Evolutionary conservation across 768 basidiomycete genomes (phyloP).

Genomic region (Cubamyces lactineus): DNA sequence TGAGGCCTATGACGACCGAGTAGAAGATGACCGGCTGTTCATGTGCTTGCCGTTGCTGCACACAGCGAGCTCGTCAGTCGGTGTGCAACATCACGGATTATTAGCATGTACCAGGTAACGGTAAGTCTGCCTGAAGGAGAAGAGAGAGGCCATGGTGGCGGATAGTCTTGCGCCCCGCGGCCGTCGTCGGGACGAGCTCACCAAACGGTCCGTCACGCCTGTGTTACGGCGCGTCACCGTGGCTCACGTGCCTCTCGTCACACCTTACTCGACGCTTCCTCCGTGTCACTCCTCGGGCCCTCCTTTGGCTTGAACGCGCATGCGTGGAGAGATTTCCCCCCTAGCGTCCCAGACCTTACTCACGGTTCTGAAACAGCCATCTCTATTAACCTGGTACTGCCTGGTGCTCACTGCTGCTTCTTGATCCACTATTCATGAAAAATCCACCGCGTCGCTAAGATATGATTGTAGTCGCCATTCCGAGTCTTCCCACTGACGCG

Average conservation of each 20-base stretch:
- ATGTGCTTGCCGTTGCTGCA: slow-evolving; percentile 87
- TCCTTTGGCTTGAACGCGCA: no score
- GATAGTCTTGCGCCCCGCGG: background rate
- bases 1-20: slow-evolving; percentile 72
- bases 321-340: no score
- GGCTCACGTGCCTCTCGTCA: background rate
- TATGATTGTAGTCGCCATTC: no score
- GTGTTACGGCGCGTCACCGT: background rate
- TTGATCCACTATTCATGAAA: no score
- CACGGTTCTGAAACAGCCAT: no score
- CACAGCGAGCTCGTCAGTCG: background rate
- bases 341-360: no score
- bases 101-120: slow-evolving; percentile 38
- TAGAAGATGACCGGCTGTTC: slow-evolving; percentile 92
- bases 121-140: slow-evolving; percentile 54
- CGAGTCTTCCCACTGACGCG: no score
- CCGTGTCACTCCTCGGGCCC: no score
- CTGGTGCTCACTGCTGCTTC: no score
- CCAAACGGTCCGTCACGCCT: background rate
- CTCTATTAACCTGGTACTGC: no score
- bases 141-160: slow-evolving; percentile 48
- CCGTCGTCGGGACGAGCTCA: background rate
- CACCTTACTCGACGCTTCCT: no score
- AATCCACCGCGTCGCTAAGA: no score
- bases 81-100: background rate